Evolutionary conservation across 2,329 filamentous ascomycete genomes (phyloP).

Genomic region (Didymella segeticola): DNA sequence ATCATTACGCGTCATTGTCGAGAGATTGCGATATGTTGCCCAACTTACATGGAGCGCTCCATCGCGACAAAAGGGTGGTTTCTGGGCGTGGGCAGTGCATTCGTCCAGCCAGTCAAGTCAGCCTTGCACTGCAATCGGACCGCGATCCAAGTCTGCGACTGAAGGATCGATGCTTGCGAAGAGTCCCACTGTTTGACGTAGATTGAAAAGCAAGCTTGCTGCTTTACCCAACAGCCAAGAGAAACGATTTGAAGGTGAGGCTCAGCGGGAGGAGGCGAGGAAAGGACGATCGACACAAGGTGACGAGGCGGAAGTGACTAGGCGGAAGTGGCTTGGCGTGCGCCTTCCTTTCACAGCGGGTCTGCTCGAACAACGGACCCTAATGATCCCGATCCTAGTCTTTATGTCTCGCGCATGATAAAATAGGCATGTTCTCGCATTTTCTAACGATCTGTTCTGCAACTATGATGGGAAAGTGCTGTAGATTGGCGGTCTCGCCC

Average conservation of each 20-base stretch:
- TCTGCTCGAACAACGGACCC: not conserved
- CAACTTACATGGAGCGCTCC: slow-evolving; percentile 4
- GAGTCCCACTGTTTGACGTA: slow-evolving; percentile 14
- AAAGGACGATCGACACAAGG: slow-evolving; percentile 10
- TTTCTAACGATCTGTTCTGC: not conserved
- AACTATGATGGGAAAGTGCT: not conserved
- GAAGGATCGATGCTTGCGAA: not conserved
- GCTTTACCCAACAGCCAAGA: slow-evolving; percentile 9
- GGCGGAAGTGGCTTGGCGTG: not conserved
- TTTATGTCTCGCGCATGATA: not conserved
- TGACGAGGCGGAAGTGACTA: slow-evolving; percentile 19
- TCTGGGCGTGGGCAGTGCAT: slow-evolving; percentile 7
- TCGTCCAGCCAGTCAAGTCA: slow-evolving; percentile 4
- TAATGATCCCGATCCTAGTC: not conserved
- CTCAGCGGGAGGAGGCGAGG: slow-evolving; percentile 10
- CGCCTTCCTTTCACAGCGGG: not conserved
- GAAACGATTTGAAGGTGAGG: slow-evolving; percentile 7
- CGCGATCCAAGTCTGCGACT: not conserved
- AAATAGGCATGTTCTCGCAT: not conserved
- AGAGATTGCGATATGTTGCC: slow-evolving; percentile 15
- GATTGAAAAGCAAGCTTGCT: not conserved
- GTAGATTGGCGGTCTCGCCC: not conserved
- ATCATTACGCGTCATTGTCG: slow-evolving; percentile 9
- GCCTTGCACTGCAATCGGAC: slow-evolving; percentile 8
- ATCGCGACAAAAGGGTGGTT: not conserved